phyloP scores from a whole-genome alignment of 352 stramenopile genomes.

The Phytophthora sojae region DNA sequence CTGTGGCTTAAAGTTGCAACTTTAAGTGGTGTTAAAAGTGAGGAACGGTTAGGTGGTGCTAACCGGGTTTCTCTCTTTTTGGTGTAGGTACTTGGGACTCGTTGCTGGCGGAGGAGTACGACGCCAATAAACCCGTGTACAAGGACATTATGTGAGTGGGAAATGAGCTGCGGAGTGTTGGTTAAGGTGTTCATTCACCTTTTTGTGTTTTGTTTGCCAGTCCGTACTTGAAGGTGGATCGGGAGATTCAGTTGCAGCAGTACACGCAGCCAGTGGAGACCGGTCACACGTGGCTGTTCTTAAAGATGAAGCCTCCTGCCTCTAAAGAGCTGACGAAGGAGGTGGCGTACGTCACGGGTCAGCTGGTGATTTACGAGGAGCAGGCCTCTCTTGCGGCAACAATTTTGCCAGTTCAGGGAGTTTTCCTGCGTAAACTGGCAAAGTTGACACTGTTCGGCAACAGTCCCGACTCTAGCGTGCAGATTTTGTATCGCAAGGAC shows the following conservation, averaged over 20 bases:
- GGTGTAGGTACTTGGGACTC: slow-evolving; percentile 63
- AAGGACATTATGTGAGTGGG: slow-evolving; percentile 67
- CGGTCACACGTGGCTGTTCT: slow-evolving; percentile 79
- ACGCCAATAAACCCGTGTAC: slow-evolving; percentile 63
- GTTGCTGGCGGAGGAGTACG: slow-evolving; percentile 62
- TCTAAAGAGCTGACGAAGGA: slow-evolving; percentile 74
- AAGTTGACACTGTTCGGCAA: slow-evolving; percentile 88
- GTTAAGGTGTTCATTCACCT: neutral
- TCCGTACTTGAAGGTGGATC: slow-evolving; percentile 78
- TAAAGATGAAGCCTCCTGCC: slow-evolving; percentile 82
- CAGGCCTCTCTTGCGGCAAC: slow-evolving; percentile 79
- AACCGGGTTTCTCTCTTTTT: neutral
- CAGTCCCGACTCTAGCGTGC: slow-evolving; percentile 78
- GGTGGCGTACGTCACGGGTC: slow-evolving; percentile 80
- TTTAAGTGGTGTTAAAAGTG: too few species aligned
- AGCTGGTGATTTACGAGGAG: slow-evolving; percentile 88
- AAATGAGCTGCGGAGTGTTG: too few species aligned
- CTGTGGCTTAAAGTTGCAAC: too few species aligned
- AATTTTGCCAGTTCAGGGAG: slow-evolving; percentile 83
- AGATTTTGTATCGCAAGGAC: slow-evolving; percentile 77
- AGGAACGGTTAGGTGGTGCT: too few species aligned
- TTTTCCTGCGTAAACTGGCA: slow-evolving; percentile 76
- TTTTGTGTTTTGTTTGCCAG: slow-evolving; percentile 21
- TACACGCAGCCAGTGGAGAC: slow-evolving; percentile 77
- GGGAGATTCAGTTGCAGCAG: slow-evolving; percentile 80